Evolutionary conservation across 78 protist genomes (phyloP).

Genomic region (Creolimax fragrantissima): DNA sequence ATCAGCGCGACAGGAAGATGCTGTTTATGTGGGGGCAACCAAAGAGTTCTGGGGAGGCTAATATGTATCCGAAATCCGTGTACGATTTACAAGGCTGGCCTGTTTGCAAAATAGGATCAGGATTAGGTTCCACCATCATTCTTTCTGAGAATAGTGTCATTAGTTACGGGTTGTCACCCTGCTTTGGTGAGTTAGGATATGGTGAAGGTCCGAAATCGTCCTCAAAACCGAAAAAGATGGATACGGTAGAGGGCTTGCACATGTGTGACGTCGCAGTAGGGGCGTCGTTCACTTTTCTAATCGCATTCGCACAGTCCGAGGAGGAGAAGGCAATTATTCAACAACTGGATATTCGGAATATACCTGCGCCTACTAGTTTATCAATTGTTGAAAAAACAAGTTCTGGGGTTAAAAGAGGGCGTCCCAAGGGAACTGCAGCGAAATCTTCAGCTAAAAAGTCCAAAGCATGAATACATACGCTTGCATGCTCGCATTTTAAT

Average conservation of each 20-base stretch:
- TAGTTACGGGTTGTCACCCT: not conserved
- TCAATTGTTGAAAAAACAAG: no score
- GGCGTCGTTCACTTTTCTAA: not conserved
- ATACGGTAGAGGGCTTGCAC: not conserved
- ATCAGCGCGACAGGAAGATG: not conserved
- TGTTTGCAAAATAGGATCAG: not conserved
- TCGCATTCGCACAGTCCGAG: not conserved
- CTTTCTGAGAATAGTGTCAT: not conserved
- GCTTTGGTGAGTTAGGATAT: not conserved
- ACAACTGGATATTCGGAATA: not conserved
- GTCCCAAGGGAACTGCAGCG: no score
- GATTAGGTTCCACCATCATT: not conserved
- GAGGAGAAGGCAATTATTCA: not conserved
- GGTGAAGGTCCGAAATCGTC: not conserved
- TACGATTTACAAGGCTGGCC: slow-evolving; percentile 3
- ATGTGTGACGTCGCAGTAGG: not conserved
- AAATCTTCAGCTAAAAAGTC: no score
- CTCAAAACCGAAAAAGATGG: not conserved
- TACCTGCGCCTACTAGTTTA: no score
- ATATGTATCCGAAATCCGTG: not conserved
- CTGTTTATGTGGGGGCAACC: not conserved
- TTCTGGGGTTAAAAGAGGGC: no score
- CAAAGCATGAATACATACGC: no score
- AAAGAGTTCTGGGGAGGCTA: not conserved
- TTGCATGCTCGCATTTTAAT: no score